phyloP scores from a whole-genome alignment of 164 flowering plant species.

The Euptelea pleiosperma region DNA sequence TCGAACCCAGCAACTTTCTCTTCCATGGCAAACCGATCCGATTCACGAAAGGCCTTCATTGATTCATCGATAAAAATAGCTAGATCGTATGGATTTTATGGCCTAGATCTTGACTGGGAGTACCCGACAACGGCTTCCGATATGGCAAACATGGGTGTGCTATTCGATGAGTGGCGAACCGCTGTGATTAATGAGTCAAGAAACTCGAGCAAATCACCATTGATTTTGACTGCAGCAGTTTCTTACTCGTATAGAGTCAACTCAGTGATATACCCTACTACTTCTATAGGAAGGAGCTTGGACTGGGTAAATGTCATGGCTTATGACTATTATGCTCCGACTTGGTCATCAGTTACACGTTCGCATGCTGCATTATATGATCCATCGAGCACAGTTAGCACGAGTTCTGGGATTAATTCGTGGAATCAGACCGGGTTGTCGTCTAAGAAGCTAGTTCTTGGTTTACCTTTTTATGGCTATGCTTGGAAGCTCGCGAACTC shows the following conservation, averaged over 20 bases:
- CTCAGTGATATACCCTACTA: slow-evolving; percentile 16
- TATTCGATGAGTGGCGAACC: slow-evolving; percentile 40
- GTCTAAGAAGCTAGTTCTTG: slow-evolving; percentile 26
- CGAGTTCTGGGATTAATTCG: slow-evolving; percentile 22
- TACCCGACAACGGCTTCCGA: slow-evolving; percentile 18
- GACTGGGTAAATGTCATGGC: slow-evolving; percentile 50
- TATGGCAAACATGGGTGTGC: slow-evolving; percentile 35
- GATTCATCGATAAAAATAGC: slow-evolving; percentile 41
- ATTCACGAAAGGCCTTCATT: slow-evolving; percentile 33
- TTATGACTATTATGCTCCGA: slow-evolving; percentile 37
- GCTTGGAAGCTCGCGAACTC: slow-evolving; percentile 31
- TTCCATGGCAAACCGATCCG: slow-evolving; percentile 30
- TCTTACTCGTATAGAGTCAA: slow-evolving; percentile 6
- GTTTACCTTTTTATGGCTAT: slow-evolving; percentile 38
- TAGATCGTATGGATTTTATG: slow-evolving; percentile 30
- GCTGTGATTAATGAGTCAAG: slow-evolving; percentile 29
- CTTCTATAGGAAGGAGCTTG: slow-evolving; percentile 22
- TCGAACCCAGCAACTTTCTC: no score
- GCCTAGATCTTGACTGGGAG: slow-evolving; percentile 49
- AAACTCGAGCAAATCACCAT: not conserved
- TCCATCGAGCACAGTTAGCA: slow-evolving; percentile 23
- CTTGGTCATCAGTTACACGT: slow-evolving; percentile 19
- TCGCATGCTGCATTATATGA: slow-evolving; percentile 37
- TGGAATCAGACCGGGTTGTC: slow-evolving; percentile 41
- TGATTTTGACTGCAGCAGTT: slow-evolving; percentile 32